Conservation (phyloP, 176 grass and related monocot species). For the maize (Zea mays) region Zm-B73-REFERENCE-NAM-5.0 NC_050096.1:50591001-50591500, state of each 20-base stretch:
- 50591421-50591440: slow-evolving; percentile 15
- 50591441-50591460: background rate
- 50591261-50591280: slow-evolving; percentile 69
- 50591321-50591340: slow-evolving; percentile 89
- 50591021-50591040: background rate
- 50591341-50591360: slow-evolving; percentile 74
- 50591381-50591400: slow-evolving; percentile 1
- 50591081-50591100: background rate
- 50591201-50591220: slow-evolving; percentile 9
- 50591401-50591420: background rate
- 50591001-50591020: background rate
- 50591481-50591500: background rate
- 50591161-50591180: background rate
- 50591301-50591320: slow-evolving; percentile 93
- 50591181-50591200: slow-evolving; percentile 19
- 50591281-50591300: slow-evolving; percentile 89
- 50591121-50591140: background rate
- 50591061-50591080: background rate
- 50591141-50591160: background rate
- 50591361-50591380: slow-evolving; percentile 58
- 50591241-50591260: slow-evolving; percentile 21
- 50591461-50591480: slow-evolving; percentile 13
- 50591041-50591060: background rate
- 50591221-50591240: slow-evolving; percentile 20
- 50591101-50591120: background rate